phyloP scores from a whole-genome alignment of 2,329 filamentous ascomycete species.

The Blastomyces gilchristii region DNA sequence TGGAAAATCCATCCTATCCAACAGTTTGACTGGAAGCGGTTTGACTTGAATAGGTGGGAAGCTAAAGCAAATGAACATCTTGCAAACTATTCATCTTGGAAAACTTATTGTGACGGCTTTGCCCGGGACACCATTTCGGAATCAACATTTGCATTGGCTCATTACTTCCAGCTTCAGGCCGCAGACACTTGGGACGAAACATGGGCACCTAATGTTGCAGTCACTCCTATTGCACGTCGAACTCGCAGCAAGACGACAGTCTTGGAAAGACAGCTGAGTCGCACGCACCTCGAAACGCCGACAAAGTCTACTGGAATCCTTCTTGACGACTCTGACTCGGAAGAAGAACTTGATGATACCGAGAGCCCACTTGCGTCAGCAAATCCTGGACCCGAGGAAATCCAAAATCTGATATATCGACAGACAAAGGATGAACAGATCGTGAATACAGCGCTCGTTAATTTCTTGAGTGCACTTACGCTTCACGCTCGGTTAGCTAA shows the following conservation, averaged over 20 bases:
- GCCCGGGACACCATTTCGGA: too few relatives aligned
- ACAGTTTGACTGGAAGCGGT: too few relatives aligned
- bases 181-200: slow-evolving; percentile 5
- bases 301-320: slow-evolving; percentile 8
- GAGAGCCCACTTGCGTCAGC: slow-evolving; percentile 5
- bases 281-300: slow-evolving; percentile 6
- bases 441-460: slow-evolving; percentile 15
- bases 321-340: slow-evolving; percentile 4
- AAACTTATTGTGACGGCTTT: too few relatives aligned
- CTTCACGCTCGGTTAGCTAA: slow-evolving; percentile 5
- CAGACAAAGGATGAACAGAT: slow-evolving; percentile 18
- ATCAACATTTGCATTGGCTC: slow-evolving; percentile 5
- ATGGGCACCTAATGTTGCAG: slow-evolving; percentile 3
- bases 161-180: slow-evolving; percentile 8
- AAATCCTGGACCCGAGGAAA: slow-evolving; percentile 10
- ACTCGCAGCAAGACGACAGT: slow-evolving; percentile 7
- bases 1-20: too few relatives aligned
- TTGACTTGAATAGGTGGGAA: too few relatives aligned
- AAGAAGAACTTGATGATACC: slow-evolving; percentile 1
- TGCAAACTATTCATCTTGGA: too few relatives aligned
- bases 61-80: too few relatives aligned
- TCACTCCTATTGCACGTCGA: slow-evolving; percentile 8
- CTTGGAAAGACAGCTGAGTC: slow-evolving; percentile 3
- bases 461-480: slow-evolving; percentile 17
- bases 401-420: slow-evolving; percentile 10